Conservation (phyloP, 2,329 filamentous ascomycete species). For the Triangularia setosa region DNA sequence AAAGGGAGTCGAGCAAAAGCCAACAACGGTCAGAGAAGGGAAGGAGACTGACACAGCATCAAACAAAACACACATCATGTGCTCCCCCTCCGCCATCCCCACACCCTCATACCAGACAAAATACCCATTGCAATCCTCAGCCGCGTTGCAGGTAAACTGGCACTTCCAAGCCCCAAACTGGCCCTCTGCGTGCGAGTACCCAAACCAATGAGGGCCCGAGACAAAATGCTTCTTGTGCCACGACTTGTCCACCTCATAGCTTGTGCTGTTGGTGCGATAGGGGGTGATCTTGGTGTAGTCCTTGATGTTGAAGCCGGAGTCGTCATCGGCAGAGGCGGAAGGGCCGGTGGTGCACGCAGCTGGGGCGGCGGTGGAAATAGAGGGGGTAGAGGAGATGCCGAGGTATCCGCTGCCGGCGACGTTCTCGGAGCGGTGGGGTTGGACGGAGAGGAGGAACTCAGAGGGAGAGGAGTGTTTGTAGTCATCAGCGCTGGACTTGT, state of each 20-base stretch:
- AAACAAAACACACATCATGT: constrained; percentile 24
- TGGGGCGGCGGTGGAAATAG: constrained; percentile 1
- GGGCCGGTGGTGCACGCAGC: constrained; percentile 19
- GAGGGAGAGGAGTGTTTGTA: background rate
- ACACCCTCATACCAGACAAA: constrained; percentile 27
- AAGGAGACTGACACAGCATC: constrained; percentile 24
- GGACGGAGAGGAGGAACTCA: background rate
- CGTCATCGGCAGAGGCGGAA: constrained; percentile 15
- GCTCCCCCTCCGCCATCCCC: constrained; percentile 15
- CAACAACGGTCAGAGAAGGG: background rate
- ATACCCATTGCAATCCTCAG: constrained; percentile 25
- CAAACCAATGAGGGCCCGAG: constrained; percentile 25
- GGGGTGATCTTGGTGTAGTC: constrained; percentile 22
- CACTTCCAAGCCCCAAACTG: constrained; percentile 31
- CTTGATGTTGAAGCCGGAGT: constrained; percentile 16
- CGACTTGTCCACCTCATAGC: constrained; percentile 16
- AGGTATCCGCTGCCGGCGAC: background rate
- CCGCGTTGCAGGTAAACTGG: constrained; percentile 29
- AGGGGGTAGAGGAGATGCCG: background rate
- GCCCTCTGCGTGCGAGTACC: constrained; percentile 15
- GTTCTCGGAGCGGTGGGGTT: background rate
- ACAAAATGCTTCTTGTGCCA: constrained; percentile 23
- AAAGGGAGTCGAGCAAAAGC: too few species aligned
- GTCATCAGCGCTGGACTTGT: background rate
- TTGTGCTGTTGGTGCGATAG: constrained; percentile 12